phyloP scores from a whole-genome alignment of 306 rosid species.

The Cicer chorassanicum region DNA sequence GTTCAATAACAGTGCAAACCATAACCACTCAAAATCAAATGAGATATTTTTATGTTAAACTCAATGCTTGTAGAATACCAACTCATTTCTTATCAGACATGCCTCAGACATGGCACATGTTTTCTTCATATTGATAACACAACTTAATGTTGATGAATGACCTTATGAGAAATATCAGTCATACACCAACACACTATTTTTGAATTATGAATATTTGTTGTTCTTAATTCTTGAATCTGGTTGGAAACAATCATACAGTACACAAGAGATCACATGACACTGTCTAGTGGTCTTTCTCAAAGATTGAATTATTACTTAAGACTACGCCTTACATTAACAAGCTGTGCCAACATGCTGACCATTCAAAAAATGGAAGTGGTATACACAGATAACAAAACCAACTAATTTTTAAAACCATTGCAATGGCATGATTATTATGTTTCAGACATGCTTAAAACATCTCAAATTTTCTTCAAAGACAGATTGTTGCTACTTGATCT shows the following conservation, averaged over 20 bases:
- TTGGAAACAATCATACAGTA: not conserved
- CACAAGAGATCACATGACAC: not conserved
- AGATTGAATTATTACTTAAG: not conserved
- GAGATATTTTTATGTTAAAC: constrained; percentile 9
- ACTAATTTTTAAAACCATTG: not conserved
- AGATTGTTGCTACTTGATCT: too few species aligned
- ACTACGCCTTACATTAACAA: not conserved
- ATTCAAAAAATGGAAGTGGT: not conserved
- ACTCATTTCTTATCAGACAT: not conserved
- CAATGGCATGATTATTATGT: not conserved
- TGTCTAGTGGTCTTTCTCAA: not conserved
- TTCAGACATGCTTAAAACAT: not conserved
- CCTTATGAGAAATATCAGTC: constrained; percentile 3
- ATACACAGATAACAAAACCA: not conserved
- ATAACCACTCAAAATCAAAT: constrained; percentile 7
- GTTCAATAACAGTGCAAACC: not conserved
- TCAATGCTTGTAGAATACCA: not conserved
- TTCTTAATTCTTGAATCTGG: not conserved
- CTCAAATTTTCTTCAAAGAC: too few species aligned
- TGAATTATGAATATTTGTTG: constrained; percentile 9
- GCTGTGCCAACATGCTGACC: too few species aligned
- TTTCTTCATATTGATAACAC: not conserved
- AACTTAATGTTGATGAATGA: not conserved
- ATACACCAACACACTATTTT: not conserved
- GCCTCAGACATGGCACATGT: constrained; percentile 1